Base-by-base conservation (phyloP, 192 early-diverging fungal genomes). In the Entomortierella chlamydospora region DNA sequence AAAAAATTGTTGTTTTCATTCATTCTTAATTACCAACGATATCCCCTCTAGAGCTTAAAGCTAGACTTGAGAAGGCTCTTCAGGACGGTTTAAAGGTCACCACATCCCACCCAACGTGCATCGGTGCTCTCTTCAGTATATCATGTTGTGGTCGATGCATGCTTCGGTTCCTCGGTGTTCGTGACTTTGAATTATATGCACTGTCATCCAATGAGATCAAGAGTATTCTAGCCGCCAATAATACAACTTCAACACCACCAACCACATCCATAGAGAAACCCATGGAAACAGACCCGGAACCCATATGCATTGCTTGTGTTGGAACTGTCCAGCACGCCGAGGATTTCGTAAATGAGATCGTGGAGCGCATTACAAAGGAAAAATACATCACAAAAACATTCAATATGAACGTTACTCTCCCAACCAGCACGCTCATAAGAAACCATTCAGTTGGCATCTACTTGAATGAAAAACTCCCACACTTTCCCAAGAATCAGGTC, bases 321-420 rank as follows among this genome's bases (percentile, higher is more conserved):
- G 83, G 83, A 12, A 56, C 61, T 5, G 80, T 81, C 33, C 78
- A 84, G 17, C 56, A 52, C 33, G 68, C 84, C 8, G 76, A 71
- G 22, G 61, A 25, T 4, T 63, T 79, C 66, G 66, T 78, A 5
- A 51, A 61, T 1, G 57, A 61, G 23, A 66, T 85, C 29, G 60
- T 69, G 52, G 63, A 37, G 2, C 61, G 64, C 15, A 63, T 87
- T 13, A 22, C 33, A 15, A 52, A 59, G 33, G 83, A 86, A 41
- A 51, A 64, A 18, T 86, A 83, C 42, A 52, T 70, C 34, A 64
- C 57, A 29, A 57, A 47, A 12, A 66, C 61, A 18, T 79, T 83
- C 62, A 83, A 73, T 47, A 66, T 87, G 63, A 83, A 67, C 18
- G 68, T 82, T 11, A 82, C 82, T 0, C 61, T 87, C 12, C 86